These are phyloP conservation scores for Aspergillus pseudoviridinutans DNA, from an alignment of 2,329 filamentous ascomycete genomes.

Conservation along the genomic window DNA sequence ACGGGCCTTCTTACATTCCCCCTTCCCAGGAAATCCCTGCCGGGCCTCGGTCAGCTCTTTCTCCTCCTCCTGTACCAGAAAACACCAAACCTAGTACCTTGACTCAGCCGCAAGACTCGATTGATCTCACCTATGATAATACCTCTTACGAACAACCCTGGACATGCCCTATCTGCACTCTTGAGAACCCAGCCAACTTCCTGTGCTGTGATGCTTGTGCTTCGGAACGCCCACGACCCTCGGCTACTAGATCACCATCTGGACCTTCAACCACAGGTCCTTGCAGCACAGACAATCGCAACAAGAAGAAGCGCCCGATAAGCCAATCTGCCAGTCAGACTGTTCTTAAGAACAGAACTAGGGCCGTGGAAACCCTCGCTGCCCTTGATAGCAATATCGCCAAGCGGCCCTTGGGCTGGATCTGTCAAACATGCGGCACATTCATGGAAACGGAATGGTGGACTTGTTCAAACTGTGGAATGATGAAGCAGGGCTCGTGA, in stretches of 20 bases:
- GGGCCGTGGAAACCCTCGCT: slow-evolving; percentile 35
- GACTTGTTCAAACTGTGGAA: slow-evolving; percentile 59
- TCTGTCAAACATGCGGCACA: slow-evolving; percentile 54
- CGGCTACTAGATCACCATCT: slow-evolving; percentile 12
- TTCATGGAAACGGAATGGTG: slow-evolving; percentile 65
- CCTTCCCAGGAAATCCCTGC: slow-evolving; percentile 51
- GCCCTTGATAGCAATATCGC: slow-evolving; percentile 40
- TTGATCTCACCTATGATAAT: slow-evolving; percentile 22
- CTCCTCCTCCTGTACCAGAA: slow-evolving; percentile 34
- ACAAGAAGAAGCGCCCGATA: slow-evolving; percentile 20
- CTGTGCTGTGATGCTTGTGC: slow-evolving; percentile 60
- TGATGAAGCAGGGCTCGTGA: slow-evolving; percentile 53
- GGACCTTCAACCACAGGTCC: slow-evolving; percentile 5
- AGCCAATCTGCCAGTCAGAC: slow-evolving; percentile 11
- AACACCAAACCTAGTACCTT: slow-evolving; percentile 20
- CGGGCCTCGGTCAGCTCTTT: slow-evolving; percentile 40
- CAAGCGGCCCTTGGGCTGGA: slow-evolving; percentile 54
- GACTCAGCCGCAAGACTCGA: slow-evolving; percentile 2
- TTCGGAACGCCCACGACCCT: slow-evolving; percentile 47
- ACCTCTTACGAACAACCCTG: slow-evolving; percentile 44
- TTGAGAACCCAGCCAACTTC: slow-evolving; percentile 57
- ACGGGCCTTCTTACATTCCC: slow-evolving; percentile 54
- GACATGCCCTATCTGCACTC: slow-evolving; percentile 59
- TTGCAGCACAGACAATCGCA: slow-evolving; percentile 6
- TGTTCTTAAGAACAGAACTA: slow-evolving; percentile 27